Conservation (phyloP, 1,139 yeast genomes). For the Yarrowia galli region DNA sequence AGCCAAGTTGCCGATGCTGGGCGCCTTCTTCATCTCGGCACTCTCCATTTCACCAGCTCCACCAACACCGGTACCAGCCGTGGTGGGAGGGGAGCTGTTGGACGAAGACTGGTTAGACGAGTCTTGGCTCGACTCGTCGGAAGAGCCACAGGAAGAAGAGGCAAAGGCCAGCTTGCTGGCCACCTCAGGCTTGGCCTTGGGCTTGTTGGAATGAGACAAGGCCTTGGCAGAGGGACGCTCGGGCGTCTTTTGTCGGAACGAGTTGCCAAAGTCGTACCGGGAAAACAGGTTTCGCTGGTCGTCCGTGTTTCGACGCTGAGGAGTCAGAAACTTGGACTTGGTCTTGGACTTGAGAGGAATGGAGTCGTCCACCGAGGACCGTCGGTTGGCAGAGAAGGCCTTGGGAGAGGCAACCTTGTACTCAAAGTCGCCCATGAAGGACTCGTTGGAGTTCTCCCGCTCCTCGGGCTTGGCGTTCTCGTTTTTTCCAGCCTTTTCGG, state of each 20-base stretch:
- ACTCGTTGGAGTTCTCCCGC: slow-evolving; percentile 18
- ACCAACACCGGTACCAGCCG: slow-evolving; percentile 29
- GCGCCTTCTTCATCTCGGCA: slow-evolving; percentile 12
- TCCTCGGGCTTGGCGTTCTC: slow-evolving; percentile 28
- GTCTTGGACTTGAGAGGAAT: slow-evolving; percentile 21
- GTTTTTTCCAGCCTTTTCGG: slow-evolving; percentile 33
- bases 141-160: slow-evolving; percentile 34
- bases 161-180: neutral
- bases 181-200: too few relatives aligned
- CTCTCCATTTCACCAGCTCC: slow-evolving; percentile 1
- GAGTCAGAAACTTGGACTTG: slow-evolving; percentile 36
- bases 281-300: slow-evolving; percentile 46
- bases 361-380: slow-evolving; percentile 39
- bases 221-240: slow-evolving; percentile 14
- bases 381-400: slow-evolving; percentile 38
- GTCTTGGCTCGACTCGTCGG: slow-evolving; percentile 41
- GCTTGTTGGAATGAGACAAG: too few relatives aligned
- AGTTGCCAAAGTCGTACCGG: slow-evolving; percentile 53
- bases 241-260: slow-evolving; percentile 43
- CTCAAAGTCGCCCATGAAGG: slow-evolving; percentile 30
- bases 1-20: slow-evolving; percentile 35
- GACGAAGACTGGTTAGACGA: slow-evolving; percentile 40
- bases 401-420: slow-evolving; percentile 25
- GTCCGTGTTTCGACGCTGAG: slow-evolving; percentile 39
- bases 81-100: slow-evolving; percentile 38